A percentile compares a stretch with the other conserved stretches of the same genome.
Conservation (phyloP, 768 basidiomycete species). For the Trametes sanguinea region DNA sequence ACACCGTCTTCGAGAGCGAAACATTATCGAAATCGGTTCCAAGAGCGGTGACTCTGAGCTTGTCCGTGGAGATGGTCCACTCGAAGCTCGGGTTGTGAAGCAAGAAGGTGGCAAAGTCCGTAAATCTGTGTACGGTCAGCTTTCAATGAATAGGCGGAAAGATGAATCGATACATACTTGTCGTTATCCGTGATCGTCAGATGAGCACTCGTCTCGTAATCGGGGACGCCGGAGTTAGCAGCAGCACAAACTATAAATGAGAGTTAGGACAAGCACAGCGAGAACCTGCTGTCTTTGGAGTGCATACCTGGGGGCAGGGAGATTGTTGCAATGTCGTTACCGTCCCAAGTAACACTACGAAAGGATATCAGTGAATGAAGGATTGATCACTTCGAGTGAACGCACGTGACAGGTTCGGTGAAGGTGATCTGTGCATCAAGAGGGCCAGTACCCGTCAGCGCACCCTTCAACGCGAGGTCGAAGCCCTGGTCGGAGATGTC, state of each 20-base stretch:
- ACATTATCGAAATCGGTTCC: slow-evolving; percentile 71
- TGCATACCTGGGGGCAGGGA: slow-evolving; percentile 56
- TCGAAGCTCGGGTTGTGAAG: slow-evolving; percentile 64
- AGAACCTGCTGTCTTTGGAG: too few species aligned
- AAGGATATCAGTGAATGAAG: not conserved
- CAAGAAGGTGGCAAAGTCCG: slow-evolving; percentile 63
- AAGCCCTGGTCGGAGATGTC: slow-evolving; percentile 58
- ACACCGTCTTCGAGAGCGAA: slow-evolving; percentile 56
- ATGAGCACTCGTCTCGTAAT: slow-evolving; percentile 54
- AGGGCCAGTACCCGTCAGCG: slow-evolving; percentile 63
- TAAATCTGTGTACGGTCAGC: slow-evolving; percentile 45
- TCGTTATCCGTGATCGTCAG: slow-evolving; percentile 57
- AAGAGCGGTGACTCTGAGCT: slow-evolving; percentile 62
- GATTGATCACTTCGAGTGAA: slow-evolving; percentile 6
- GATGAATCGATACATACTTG: slow-evolving; percentile 38
- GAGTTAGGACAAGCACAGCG: too few species aligned
- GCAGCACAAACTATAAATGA: slow-evolving; percentile 56
- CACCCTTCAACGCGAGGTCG: slow-evolving; percentile 58
- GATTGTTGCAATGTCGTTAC: slow-evolving; percentile 62
- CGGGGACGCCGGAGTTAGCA: slow-evolving; percentile 65
- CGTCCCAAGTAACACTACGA: slow-evolving; percentile 62
- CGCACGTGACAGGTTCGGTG: slow-evolving; percentile 59
- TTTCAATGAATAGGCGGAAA: not conserved
- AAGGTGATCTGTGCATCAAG: slow-evolving; percentile 72
- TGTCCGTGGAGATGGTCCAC: slow-evolving; percentile 71